Evolutionary conservation across 306 rosid genomes (phyloP).

Genomic region (Cucumis melo): DNA sequence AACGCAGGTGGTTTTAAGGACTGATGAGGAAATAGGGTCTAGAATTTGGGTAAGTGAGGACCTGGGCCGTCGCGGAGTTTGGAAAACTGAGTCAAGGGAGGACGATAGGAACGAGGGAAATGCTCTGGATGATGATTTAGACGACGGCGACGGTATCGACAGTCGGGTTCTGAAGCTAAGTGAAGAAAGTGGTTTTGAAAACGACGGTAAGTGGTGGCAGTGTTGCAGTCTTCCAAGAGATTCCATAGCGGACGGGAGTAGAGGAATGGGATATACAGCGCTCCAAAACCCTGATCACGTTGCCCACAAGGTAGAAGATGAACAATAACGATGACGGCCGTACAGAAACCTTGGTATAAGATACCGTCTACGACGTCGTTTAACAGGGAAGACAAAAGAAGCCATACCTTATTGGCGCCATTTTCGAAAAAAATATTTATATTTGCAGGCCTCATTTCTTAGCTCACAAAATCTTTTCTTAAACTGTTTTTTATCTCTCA

Average conservation of each 20-base stretch:
- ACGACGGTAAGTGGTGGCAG: conserved; percentile 26
- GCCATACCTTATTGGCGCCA: not conserved
- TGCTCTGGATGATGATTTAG: conserved; percentile 18
- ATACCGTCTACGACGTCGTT: conserved; percentile 6
- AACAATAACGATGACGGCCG: not conserved
- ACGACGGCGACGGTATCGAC: conserved; percentile 13
- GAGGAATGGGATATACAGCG: not conserved
- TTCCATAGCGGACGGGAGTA: conserved; percentile 29
- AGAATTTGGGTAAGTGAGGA: conserved; percentile 25
- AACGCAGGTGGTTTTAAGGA: conserved; percentile 37
- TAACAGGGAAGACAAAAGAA: not conserved
- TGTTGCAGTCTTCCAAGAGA: conserved; percentile 26
- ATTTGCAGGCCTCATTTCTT: not conserved
- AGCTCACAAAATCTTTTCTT: not conserved
- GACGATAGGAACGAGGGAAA: conserved; percentile 12
- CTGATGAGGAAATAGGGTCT: conserved; percentile 19
- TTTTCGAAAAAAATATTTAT: not conserved
- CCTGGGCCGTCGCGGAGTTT: conserved; percentile 15
- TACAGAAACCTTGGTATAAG: not conserved
- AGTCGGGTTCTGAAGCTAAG: conserved; percentile 15
- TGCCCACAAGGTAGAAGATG: not conserved
- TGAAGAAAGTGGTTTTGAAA: conserved; percentile 18
- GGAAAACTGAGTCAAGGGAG: conserved; percentile 5
- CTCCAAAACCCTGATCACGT: conserved; percentile 10
- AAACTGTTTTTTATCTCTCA: not conserved